A percentile compares a stretch with the other conserved stretches of the same genome.
Evolutionary conservation across 2,329 filamentous ascomycete genomes (phyloP).

Genomic region (Calonectria hongkongensis): DNA sequence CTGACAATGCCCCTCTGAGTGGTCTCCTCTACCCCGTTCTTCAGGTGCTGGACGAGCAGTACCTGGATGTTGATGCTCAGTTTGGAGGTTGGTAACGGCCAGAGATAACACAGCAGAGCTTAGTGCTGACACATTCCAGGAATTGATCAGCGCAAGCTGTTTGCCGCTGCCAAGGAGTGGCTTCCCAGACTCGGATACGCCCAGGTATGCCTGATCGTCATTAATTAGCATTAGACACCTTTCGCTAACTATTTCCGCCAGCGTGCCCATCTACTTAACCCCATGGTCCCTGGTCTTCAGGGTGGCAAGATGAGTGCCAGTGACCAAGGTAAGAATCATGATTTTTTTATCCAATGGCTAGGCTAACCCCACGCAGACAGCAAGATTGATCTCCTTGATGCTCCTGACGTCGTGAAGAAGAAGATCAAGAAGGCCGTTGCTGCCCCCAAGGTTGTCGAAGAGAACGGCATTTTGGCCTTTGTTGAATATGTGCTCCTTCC

Average conservation of each 20-base stretch:
- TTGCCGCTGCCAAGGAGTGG: slow-evolving; percentile 88
- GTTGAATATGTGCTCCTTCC: slow-evolving; percentile 92
- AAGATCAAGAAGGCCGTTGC: slow-evolving; percentile 92
- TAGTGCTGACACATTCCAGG: slow-evolving; percentile 49
- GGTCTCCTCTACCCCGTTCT: slow-evolving; percentile 70
- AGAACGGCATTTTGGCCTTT: slow-evolving; percentile 91
- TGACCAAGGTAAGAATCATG: slow-evolving; percentile 71
- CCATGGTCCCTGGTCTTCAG: slow-evolving; percentile 91
- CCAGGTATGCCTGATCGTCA: slow-evolving; percentile 64
- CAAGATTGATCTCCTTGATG: slow-evolving; percentile 95
- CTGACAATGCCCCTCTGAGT: slow-evolving; percentile 81
- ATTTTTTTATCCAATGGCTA: not conserved
- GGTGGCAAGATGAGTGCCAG: slow-evolving; percentile 92
- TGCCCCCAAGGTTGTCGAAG: slow-evolving; percentile 84
- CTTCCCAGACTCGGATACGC: slow-evolving; percentile 91
- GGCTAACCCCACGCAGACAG: slow-evolving; percentile 70
- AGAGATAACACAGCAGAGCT: not conserved
- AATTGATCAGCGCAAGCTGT: slow-evolving; percentile 92
- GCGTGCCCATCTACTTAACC: slow-evolving; percentile 69
- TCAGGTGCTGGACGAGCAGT: slow-evolving; percentile 93
- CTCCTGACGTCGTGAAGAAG: slow-evolving; percentile 82
- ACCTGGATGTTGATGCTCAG: slow-evolving; percentile 91
- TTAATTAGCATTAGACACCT: too few species aligned
- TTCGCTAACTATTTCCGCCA: slow-evolving; percentile 44
- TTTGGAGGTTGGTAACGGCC: slow-evolving; percentile 78